A percentile compares a stretch with the other conserved stretches of the same genome.
Evolutionary conservation across 768 basidiomycete genomes (phyloP).

Genomic region (Macrolepiota fuliginosa): DNA sequence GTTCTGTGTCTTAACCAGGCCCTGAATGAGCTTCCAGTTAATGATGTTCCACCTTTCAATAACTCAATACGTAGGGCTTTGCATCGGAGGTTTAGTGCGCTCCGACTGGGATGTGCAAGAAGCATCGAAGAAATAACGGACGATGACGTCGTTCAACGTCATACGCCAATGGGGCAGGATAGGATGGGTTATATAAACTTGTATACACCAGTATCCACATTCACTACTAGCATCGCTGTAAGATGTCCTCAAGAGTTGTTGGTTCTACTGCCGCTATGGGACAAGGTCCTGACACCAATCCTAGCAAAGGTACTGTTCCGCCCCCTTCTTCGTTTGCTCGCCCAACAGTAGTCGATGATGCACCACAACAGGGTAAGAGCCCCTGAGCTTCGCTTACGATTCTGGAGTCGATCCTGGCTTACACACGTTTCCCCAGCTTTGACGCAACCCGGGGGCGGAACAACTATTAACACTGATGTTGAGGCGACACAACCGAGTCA

Average conservation of each 20-base stretch:
- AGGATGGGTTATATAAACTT: too few relatives aligned
- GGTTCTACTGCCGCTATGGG: not conserved
- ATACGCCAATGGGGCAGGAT: not conserved
- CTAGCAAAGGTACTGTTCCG: not conserved
- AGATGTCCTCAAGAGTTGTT: not conserved
- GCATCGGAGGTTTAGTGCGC: too few relatives aligned
- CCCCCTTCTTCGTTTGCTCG: conserved; percentile 6
- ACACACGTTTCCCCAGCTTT: conserved; percentile 24
- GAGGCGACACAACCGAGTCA: conserved; percentile 1
- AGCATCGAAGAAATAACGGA: not conserved
- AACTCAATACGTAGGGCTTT: too few relatives aligned
- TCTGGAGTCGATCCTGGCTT: not conserved
- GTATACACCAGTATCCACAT: not conserved
- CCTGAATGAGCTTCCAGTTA: too few relatives aligned
- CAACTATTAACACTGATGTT: conserved; percentile 23
- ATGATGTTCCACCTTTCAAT: too few relatives aligned
- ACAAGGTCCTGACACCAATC: not conserved
- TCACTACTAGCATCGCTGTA: not conserved
- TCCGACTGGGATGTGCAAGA: too few relatives aligned
- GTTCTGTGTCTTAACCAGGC: too few relatives aligned
- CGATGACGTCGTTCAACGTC: not conserved
- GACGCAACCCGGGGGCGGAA: conserved; percentile 32
- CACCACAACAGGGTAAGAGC: conserved; percentile 36
- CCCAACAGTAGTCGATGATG: conserved; percentile 25
- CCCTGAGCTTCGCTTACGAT: not conserved